These are phyloP conservation scores for Rhodotorula mucilaginosa DNA, from an alignment of 1,284 basidiomycete genomes.

Conservation along the genomic window DNA sequence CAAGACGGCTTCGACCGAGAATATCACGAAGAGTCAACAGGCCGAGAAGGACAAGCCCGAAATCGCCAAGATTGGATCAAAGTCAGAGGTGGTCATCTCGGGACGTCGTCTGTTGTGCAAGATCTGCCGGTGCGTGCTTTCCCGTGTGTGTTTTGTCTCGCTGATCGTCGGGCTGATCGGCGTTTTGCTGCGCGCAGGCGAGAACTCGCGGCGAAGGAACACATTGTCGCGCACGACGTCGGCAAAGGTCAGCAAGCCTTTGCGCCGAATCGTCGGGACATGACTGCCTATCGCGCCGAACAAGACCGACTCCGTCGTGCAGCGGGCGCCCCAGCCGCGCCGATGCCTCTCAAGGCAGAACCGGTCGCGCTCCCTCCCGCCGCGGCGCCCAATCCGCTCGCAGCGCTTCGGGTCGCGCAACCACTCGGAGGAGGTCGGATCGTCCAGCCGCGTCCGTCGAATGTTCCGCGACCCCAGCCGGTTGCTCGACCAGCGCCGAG, in stretches of 20 bases:
- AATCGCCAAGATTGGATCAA: conserved; percentile 36
- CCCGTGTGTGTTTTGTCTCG: not conserved
- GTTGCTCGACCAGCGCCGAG: not conserved
- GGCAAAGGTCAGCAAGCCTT: conserved; percentile 47
- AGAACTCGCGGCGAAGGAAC: conserved; percentile 80
- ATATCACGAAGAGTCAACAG: conserved; percentile 16
- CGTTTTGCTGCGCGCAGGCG: conserved; percentile 54
- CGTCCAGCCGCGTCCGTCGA: conserved; percentile 10
- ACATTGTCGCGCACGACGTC: conserved; percentile 86
- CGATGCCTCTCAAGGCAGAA: not conserved
- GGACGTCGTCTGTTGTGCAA: conserved; percentile 71
- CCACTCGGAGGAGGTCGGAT: conserved; percentile 19
- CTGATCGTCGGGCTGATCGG: too few species aligned
- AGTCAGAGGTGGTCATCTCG: conserved; percentile 30
- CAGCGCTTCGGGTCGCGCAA: conserved; percentile 23
- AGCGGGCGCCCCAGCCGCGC: not conserved
- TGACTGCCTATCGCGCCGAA: conserved; percentile 43
- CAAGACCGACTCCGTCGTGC: conserved; percentile 28
- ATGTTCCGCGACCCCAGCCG: conserved; percentile 13
- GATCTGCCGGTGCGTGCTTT: conserved; percentile 68
- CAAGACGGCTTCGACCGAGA: conserved; percentile 15
- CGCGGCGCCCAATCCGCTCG: conserved; percentile 20
- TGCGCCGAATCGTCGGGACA: conserved; percentile 44
- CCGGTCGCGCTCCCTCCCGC: not conserved
- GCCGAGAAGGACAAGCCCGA: conserved; percentile 18